These are phyloP conservation scores for Hawksworthiomyces lignivorus DNA, from an alignment of 2,329 filamentous ascomycete species.

Conservation along the genomic window DNA sequence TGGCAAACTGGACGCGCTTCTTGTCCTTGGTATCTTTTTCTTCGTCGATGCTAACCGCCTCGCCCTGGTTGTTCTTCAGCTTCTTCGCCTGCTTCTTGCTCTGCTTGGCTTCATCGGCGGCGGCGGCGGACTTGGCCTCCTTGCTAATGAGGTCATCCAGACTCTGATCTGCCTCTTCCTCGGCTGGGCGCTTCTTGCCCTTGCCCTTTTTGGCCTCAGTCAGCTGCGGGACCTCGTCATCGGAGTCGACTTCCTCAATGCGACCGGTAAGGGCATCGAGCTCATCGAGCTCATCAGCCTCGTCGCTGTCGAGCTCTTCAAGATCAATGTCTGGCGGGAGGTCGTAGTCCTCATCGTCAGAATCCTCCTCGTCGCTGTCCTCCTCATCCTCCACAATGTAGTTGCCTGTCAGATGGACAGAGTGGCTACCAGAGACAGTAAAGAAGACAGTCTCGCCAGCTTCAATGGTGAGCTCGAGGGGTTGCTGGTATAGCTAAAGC, in stretches of 20 bases:
- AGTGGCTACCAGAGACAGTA: slow-evolving; percentile 81
- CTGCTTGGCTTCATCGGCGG: slow-evolving; percentile 61
- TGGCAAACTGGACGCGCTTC: slow-evolving; percentile 98
- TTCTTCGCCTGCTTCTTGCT: slow-evolving; percentile 99
- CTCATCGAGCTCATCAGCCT: slow-evolving; percentile 70
- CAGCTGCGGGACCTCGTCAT: slow-evolving; percentile 62
- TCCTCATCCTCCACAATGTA: slow-evolving; percentile 71
- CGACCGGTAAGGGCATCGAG: slow-evolving; percentile 61
- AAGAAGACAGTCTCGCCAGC: slow-evolving; percentile 91
- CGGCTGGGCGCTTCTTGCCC: slow-evolving; percentile 88
- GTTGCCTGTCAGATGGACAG: slow-evolving; percentile 90
- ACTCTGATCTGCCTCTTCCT: slow-evolving; percentile 59
- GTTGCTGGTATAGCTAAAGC: slow-evolving; percentile 90
- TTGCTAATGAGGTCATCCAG: slow-evolving; percentile 85
- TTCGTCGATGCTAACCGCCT: slow-evolving; percentile 62
- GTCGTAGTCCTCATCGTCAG: slow-evolving; percentile 63
- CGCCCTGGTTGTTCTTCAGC: slow-evolving; percentile 96
- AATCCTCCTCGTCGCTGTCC: slow-evolving; percentile 53
- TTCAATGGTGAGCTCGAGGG: slow-evolving; percentile 84
- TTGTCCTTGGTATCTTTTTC: slow-evolving; percentile 59
- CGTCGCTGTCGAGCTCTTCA: slow-evolving; percentile 62
- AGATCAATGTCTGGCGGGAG: slow-evolving; percentile 71
- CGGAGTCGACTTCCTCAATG: slow-evolving; percentile 73
- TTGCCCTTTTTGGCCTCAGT: slow-evolving; percentile 43
- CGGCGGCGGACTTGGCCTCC: slow-evolving; percentile 42